phyloP scores from a whole-genome alignment of 345 rosid species.

The Dipteronia sinensis region DNA sequence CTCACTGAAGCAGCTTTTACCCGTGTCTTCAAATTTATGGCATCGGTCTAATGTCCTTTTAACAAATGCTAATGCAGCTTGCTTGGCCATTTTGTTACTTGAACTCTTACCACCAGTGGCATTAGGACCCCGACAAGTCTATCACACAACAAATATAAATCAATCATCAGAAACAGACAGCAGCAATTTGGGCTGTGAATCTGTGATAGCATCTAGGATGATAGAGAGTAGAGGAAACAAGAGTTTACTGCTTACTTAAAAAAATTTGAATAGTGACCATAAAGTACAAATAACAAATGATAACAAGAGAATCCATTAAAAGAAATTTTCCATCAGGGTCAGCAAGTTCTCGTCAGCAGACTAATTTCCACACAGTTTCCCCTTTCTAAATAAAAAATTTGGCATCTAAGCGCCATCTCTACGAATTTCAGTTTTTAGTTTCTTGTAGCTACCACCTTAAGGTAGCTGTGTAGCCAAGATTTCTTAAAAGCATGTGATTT shows the following conservation, averaged over 20 bases:
- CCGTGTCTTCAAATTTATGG: conserved; percentile 75
- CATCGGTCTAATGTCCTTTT: conserved; percentile 71
- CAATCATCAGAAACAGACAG: conserved; percentile 19
- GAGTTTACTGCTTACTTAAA: not conserved
- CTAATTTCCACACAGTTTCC: not conserved
- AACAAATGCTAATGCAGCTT: conserved; percentile 78
- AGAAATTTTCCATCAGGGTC: not conserved
- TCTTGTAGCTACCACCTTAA: not conserved
- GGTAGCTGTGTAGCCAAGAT: not conserved
- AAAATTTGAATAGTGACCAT: not conserved
- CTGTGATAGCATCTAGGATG: not conserved
- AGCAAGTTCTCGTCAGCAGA: not conserved
- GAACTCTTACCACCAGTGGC: conserved; percentile 75
- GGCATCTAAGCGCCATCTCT: conserved; percentile 5
- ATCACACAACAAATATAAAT: conserved; percentile 20
- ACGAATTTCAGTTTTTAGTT: not conserved
- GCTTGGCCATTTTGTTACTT: conserved; percentile 77
- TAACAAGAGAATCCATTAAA: not conserved
- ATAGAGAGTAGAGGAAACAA: conserved; percentile 4
- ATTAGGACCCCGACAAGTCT: conserved; percentile 72
- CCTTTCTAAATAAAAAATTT: not conserved
- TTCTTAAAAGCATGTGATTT: not conserved
- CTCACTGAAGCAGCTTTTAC: conserved; percentile 85
- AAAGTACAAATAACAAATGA: conserved; percentile 3
- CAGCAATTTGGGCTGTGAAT: not conserved